Percentiles rank a stretch among this genome's conserved stretches.
phyloP scores from a whole-genome alignment of 129 eudicot species.

The Chrysanthemum seticuspe region DNA sequence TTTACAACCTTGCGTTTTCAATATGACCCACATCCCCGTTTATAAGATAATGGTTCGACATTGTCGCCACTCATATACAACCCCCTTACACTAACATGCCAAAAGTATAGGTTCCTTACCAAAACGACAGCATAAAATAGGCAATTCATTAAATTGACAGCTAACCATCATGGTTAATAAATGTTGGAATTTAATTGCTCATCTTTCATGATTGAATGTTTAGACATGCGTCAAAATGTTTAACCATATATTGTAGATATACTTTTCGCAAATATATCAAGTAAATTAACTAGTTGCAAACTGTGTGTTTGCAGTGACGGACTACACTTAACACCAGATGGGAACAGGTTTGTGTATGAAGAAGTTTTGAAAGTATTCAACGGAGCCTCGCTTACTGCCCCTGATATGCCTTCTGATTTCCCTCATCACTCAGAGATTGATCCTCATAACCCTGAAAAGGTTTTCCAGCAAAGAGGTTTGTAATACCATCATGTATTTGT shows the following conservation, averaged over 20 bases:
- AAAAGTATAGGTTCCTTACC: no score
- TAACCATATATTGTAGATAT: no score
- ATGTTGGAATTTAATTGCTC: not conserved
- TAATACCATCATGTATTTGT: conserved; percentile 10
- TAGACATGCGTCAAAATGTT: no score
- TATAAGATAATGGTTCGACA: not conserved
- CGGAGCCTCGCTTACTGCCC: conserved; percentile 50
- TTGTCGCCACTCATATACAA: not conserved
- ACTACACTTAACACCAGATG: conserved; percentile 77
- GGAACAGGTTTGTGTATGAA: conserved; percentile 59
- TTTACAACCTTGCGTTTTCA: no score
- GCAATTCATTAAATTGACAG: not conserved
- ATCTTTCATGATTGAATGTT: not conserved
- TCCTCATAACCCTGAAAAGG: conserved; percentile 53
- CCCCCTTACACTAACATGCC: not conserved
- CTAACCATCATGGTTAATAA: not conserved
- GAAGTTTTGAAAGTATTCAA: conserved; percentile 57
- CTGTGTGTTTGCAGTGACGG: conserved; percentile 66
- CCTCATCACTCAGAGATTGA: conserved; percentile 80
- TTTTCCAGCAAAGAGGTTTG: conserved; percentile 46
- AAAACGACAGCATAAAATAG: not conserved
- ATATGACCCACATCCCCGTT: not conserved
- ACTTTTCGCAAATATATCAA: no score
- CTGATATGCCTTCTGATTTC: conserved; percentile 73
- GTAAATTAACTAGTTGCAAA: not conserved